Percentiles rank a stretch among this genome's conserved stretches.
These are phyloP conservation scores for Hyaloperonospora brassicae DNA, from an alignment of 352 stramenopile species.

Conservation along the genomic window DNA sequence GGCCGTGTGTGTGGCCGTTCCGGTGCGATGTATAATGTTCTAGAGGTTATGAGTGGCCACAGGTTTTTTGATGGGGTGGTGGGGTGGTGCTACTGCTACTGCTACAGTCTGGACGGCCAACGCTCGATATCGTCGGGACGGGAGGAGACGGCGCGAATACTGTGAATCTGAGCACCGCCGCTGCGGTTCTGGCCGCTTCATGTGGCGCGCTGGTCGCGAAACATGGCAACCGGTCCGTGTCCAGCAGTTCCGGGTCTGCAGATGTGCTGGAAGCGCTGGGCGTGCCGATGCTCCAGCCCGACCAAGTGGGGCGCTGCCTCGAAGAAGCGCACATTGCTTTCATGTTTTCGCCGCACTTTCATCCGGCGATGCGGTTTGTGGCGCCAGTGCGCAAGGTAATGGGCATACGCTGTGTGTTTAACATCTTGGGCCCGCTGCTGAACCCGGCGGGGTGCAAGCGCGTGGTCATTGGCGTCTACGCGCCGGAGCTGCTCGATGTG, in stretches of 20 bases:
- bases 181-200: slow-evolving; percentile 90
- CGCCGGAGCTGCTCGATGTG: slow-evolving; percentile 84
- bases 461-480: slow-evolving; percentile 98
- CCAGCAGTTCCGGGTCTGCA: slow-evolving; percentile 89
- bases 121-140: slow-evolving; percentile 98
- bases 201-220: slow-evolving; percentile 93
- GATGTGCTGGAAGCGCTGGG: slow-evolving; percentile 96
- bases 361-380: slow-evolving; percentile 94
- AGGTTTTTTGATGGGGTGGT: background rate
- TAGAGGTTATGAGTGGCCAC: slow-evolving; percentile 1
- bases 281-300: slow-evolving; percentile 90
- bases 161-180: slow-evolving; percentile 97
- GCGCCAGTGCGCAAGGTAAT: slow-evolving; percentile 94
- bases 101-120: slow-evolving; percentile 46
- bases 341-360: slow-evolving; percentile 96
- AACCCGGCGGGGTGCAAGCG: slow-evolving; percentile 93
- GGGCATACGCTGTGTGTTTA: slow-evolving; percentile 95
- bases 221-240: slow-evolving; percentile 95
- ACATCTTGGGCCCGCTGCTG: slow-evolving; percentile 96
- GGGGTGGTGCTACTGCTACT: background rate
- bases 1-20: slow-evolving; percentile 73
- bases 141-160: slow-evolving; percentile 97
- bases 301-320: slow-evolving; percentile 89
- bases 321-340: slow-evolving; percentile 91
- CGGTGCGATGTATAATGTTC: slow-evolving; percentile 19